Evolutionary conservation across 2,329 filamentous ascomycete species (phyloP).

Genomic region (Hypoxylon sp.): DNA sequence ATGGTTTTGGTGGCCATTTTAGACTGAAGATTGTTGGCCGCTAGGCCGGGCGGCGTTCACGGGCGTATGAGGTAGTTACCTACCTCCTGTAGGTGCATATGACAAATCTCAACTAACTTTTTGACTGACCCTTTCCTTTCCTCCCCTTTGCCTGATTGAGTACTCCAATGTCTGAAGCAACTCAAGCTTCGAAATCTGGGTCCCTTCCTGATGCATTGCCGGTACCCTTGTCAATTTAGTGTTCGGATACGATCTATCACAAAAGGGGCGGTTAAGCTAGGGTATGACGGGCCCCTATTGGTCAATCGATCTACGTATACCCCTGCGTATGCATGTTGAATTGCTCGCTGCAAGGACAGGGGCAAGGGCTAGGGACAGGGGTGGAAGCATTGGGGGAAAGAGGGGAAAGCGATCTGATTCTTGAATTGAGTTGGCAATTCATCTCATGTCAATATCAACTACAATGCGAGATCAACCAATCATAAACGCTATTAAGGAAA

Average conservation of each 20-base stretch:
- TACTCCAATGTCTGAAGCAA: neutral
- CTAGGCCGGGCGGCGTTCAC: conserved; percentile 17
- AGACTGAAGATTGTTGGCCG: conserved; percentile 17
- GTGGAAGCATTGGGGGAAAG: neutral
- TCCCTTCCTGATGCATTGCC: neutral
- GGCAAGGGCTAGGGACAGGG: neutral
- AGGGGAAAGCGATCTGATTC: conserved; percentile 3
- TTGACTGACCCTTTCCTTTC: neutral
- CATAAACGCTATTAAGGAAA: neutral
- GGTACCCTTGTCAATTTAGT: conserved; percentile 7
- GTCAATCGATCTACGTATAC: neutral
- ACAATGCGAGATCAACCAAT: conserved; percentile 12
- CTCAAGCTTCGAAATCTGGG: neutral
- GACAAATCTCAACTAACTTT: neutral
- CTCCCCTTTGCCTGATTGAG: neutral
- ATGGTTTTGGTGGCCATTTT: neutral
- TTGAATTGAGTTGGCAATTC: neutral
- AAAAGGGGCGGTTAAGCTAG: conserved; percentile 27
- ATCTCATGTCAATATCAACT: neutral
- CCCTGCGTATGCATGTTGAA: conserved; percentile 15
- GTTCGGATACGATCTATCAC: conserved; percentile 11
- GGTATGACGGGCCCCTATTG: conserved; percentile 11
- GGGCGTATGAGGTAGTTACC: neutral
- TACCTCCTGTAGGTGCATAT: neutral
- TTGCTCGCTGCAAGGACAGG: conserved; percentile 20